Conservation (phyloP, 1,284 basidiomycete species). For the Ganoderma lucidum region DNA sequence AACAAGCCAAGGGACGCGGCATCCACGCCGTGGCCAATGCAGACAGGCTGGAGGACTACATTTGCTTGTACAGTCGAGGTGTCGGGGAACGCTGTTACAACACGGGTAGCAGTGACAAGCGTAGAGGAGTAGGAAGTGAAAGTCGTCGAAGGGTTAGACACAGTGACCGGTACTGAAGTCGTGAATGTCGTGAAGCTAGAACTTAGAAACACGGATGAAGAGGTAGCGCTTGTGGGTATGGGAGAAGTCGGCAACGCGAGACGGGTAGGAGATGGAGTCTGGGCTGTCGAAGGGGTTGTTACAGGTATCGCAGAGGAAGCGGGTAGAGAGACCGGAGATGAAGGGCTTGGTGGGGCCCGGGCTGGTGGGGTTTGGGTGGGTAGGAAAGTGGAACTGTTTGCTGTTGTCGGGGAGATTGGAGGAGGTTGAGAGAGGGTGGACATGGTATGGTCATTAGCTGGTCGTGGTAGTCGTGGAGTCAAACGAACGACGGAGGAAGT, state of each 20-base stretch:
- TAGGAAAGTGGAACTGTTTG: constrained; percentile 27
- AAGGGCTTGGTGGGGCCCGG: constrained; percentile 10
- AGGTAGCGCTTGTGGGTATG: constrained; percentile 25
- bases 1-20: constrained; percentile 69
- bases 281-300: constrained; percentile 13
- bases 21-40: constrained; percentile 72
- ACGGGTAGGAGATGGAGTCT: constrained; percentile 8
- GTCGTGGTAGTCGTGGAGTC: constrained; percentile 39
- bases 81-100: constrained; percentile 42
- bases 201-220: constrained; percentile 24
- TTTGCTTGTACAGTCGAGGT: constrained; percentile 35
- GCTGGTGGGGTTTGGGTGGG: constrained; percentile 22
- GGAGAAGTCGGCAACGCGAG: constrained; percentile 17
- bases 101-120: constrained; percentile 43
- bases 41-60: constrained; percentile 50
- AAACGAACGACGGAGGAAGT: constrained; percentile 36
- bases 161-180: constrained; percentile 36
- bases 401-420: constrained; percentile 23
- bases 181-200: constrained; percentile 47
- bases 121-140: constrained; percentile 52
- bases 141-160: constrained; percentile 49
- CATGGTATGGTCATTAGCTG: constrained; percentile 31
- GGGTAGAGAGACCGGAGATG: constrained; percentile 21
- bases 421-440: constrained; percentile 13
- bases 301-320: constrained; percentile 26